Evolutionary conservation across 129 eudicot genomes (phyloP), one percentile per base, ranked within the genome.

Genomic region (Gnaphalium uliginosum): DNA sequence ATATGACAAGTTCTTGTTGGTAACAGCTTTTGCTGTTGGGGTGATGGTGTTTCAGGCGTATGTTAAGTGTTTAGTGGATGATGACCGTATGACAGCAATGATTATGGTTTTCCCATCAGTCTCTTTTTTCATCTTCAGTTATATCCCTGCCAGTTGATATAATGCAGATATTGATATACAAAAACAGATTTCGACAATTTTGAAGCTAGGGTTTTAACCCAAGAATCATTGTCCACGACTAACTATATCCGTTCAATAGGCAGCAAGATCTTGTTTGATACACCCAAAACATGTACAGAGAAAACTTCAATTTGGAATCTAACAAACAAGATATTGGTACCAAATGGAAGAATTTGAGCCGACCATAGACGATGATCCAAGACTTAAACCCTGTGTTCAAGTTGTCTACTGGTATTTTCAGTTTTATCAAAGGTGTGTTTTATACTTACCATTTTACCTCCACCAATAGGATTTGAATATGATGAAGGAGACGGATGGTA

Each of bases 1-100:
- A 35, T 35, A 7, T 35, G 41, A 35, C 11, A 35, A 35, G 41
- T 35, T 35, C 1, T 81, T 90, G 95, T 54, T 54, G 10, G 25
- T 54, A 7, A 9, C 3, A 22, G 25, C 61, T 54, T 54, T 54
- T 54, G 25, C 0, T 54, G 61, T 54, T 54, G 61, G 61, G 0
- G 25, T 54, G 61, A 54, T 54, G 25, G 25, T 35, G 25, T 15
- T 54, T 54, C 23, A 11, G 7, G 23, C 25, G 19, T 25, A 54
- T 54, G 15, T 8, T n/a, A 18, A 54, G 15, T 19, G 61, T 6
- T 54, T 6, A 54, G 61, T 11, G 25, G 21, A 54, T 19, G 61
- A 54, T 18, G 61, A 54, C 23, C 10, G 61, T 54, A n/a, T 54
- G 61, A 54, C 19, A 54, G 62, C 7, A 4, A 57, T 54, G 62